Percentiles rank a stretch among this genome's conserved stretches.
These are phyloP conservation scores for Coniella vitis DNA, from an alignment of 2,329 filamentous ascomycete genomes.

Conservation along the genomic window DNA sequence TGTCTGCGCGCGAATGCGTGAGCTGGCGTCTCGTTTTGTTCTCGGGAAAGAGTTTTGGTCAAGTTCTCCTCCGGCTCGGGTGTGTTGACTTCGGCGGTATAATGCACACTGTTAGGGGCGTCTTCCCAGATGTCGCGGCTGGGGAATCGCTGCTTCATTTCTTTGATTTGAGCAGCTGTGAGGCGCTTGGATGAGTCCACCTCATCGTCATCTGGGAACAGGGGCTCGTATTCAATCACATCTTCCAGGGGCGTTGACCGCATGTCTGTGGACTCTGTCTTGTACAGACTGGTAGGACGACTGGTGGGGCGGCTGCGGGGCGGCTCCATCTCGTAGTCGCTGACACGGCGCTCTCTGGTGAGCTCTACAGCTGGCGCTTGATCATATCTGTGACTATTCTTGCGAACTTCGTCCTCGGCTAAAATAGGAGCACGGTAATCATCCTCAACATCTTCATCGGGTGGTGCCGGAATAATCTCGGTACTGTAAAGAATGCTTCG, in stretches of 20 bases:
- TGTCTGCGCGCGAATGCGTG: conserved; percentile 61
- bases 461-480: conserved; percentile 30
- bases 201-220: conserved; percentile 76
- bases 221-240: conserved; percentile 88
- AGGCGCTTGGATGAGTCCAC: conserved; percentile 35
- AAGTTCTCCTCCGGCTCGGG: conserved; percentile 49
- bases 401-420: conserved; percentile 78
- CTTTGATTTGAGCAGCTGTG: conserved; percentile 31
- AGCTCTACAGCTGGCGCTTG: conserved; percentile 80
- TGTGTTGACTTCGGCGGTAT: conserved; percentile 74
- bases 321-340: conserved; percentile 45
- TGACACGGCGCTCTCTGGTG: conserved; percentile 55
- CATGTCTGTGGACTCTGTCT: conserved; percentile 47
- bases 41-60: conserved; percentile 27
- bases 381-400: conserved; percentile 60
- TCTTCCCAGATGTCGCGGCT: conserved; percentile 98
- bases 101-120: conserved; percentile 75
- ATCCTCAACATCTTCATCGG: conserved; percentile 51
- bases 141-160: conserved; percentile 67
- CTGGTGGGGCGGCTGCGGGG: conserved; percentile 59
- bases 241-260: conserved; percentile 70
- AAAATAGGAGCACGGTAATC: conserved; percentile 73
- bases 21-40: conserved; percentile 46
- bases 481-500: conserved; percentile 38
- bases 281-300: conserved; percentile 56